phyloP scores from a whole-genome alignment of 306 rosid genomes.

The Corylus americana region DNA sequence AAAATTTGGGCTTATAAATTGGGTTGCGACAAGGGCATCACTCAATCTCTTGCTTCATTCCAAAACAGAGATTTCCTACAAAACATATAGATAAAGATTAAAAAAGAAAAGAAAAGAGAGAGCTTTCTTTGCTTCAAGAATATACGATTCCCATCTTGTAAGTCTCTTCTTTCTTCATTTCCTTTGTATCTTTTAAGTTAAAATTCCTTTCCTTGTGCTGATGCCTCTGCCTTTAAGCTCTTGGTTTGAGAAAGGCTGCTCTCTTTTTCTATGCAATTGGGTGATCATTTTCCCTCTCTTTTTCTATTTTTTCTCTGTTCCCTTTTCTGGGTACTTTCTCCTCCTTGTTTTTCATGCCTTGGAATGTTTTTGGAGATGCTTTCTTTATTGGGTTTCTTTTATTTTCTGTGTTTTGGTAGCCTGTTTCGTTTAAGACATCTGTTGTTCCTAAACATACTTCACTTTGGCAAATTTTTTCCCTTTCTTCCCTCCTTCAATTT shows the following conservation, averaged over 20 bases:
- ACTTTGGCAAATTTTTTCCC: background rate
- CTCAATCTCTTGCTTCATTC: slow-evolving; percentile 82
- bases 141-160: slow-evolving; percentile 63
- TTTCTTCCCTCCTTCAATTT: slow-evolving; percentile 21
- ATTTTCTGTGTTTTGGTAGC: slow-evolving; percentile 9
- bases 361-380: slow-evolving; percentile 21
- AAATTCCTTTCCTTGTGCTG: slow-evolving; percentile 16
- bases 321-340: slow-evolving; percentile 36
- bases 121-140: slow-evolving; percentile 68
- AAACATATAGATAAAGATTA: background rate
- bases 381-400: slow-evolving; percentile 24
- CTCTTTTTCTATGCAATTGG: slow-evolving; percentile 40
- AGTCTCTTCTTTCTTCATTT: slow-evolving; percentile 46
- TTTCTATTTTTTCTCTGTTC: slow-evolving; percentile 21
- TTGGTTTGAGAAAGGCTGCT: slow-evolving; percentile 38
- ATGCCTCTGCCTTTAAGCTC: slow-evolving; percentile 30
- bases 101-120: background rate
- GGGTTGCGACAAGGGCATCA: slow-evolving; percentile 33
- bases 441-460: slow-evolving; percentile 1
- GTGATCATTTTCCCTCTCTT: slow-evolving; percentile 25
- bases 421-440: slow-evolving; percentile 4
- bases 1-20: slow-evolving; percentile 17
- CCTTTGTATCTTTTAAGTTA: slow-evolving; percentile 2
- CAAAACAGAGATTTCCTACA: slow-evolving; percentile 39
- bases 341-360: slow-evolving; percentile 14